A percentile compares a stretch with the other conserved stretches of the same genome.
phyloP scores from a whole-genome alignment of 805 yeast genomes.

The Middelhovenomyces tepae region DNA sequence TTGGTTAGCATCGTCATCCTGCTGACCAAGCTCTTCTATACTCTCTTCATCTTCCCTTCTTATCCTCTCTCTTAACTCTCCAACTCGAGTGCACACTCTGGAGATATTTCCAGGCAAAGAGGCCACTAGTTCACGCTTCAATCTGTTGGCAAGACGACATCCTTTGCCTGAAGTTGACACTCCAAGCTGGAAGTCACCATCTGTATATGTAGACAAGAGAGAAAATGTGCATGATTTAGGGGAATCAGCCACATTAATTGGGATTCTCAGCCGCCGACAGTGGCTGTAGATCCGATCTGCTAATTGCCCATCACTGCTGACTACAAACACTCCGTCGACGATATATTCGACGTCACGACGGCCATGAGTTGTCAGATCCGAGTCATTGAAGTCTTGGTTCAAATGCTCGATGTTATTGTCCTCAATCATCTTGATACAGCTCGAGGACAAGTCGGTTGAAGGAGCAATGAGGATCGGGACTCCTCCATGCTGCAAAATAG shows the following conservation, averaged over 20 bases:
- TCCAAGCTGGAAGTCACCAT: slow-evolving; percentile 73
- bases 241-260: slow-evolving; percentile 70
- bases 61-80: slow-evolving; percentile 49
- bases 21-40: slow-evolving; percentile 37
- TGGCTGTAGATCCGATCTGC: slow-evolving; percentile 32
- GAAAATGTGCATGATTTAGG: slow-evolving; percentile 70
- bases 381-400: slow-evolving; percentile 29
- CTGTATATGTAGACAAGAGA: slow-evolving; percentile 57
- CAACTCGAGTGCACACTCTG: slow-evolving; percentile 58
- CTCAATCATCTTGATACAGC: slow-evolving; percentile 15
- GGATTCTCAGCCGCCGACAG: slow-evolving; percentile 62
- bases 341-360: slow-evolving; percentile 50
- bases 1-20: slow-evolving; percentile 65
- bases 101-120: slow-evolving; percentile 64
- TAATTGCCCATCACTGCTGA: slow-evolving; percentile 29
- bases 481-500: slow-evolving; percentile 48
- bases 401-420: slow-evolving; percentile 25
- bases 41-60: slow-evolving; percentile 41
- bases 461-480: slow-evolving; percentile 40
- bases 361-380: slow-evolving; percentile 49
- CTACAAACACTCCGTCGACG: slow-evolving; percentile 72
- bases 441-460: neutral
- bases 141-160: slow-evolving; percentile 72
- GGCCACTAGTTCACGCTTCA: slow-evolving; percentile 63
- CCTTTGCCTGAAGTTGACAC: slow-evolving; percentile 85